Conservation (phyloP, 148 eudicot genomes). For the Beta vulgaris region DNA sequence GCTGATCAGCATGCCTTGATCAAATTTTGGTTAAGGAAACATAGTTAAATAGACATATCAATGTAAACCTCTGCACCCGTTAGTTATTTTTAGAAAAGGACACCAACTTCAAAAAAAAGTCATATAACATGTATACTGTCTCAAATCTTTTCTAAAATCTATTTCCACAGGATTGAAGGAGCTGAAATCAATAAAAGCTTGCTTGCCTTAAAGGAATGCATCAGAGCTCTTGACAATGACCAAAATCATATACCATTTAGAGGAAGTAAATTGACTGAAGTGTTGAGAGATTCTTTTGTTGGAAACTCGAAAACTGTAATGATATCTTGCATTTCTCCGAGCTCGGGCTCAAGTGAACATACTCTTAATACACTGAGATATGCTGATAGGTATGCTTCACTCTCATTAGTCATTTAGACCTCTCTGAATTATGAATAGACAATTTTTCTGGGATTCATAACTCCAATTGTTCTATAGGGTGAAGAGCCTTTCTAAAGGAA, state of each 20-base stretch:
- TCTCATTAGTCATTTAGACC: too few species aligned
- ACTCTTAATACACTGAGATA: conserved; percentile 95
- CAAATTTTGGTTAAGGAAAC: too few species aligned
- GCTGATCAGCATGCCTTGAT: too few species aligned
- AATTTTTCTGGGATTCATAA: too few species aligned
- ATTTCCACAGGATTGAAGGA: conserved; percentile 62
- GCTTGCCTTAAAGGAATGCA: conserved; percentile 97
- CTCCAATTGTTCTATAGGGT: conserved; percentile 49
- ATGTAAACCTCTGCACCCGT: too few species aligned
- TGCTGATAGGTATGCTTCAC: conserved; percentile 98
- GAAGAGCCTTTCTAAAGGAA: conserved; percentile 96
- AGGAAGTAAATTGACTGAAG: conserved; percentile 99
- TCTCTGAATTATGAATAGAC: background rate
- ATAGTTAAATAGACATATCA: too few species aligned
- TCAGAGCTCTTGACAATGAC: conserved; percentile 97
- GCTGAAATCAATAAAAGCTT: conserved; percentile 99
- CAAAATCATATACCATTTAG: conserved; percentile 96
- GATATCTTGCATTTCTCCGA: conserved; percentile 99
- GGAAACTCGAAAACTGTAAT: conserved; percentile 96
- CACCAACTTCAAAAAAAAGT: too few species aligned
- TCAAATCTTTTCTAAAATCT: background rate
- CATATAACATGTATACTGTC: too few species aligned
- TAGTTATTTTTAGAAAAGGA: too few species aligned
- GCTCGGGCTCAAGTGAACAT: conserved; percentile 93
- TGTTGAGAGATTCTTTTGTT: conserved; percentile 94